Evolutionary conservation across 139 green algal genomes (phyloP), one percentile per base, ranked within the genome.

Genomic region (Trebouxia sp.): DNA sequence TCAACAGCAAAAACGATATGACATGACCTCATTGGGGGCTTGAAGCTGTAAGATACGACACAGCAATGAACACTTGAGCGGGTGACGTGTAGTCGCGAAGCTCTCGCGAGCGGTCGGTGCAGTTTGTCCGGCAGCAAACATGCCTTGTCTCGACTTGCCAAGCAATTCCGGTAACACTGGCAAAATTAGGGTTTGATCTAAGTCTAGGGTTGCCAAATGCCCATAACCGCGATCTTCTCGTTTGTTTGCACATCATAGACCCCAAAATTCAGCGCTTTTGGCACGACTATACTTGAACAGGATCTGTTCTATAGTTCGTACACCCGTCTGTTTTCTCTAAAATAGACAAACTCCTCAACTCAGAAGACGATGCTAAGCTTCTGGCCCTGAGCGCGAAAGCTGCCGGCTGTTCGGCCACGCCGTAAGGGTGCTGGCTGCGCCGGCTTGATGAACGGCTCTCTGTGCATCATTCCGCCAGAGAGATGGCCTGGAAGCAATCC

Each of bases 231-330:
- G n/a, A n/a, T n/a, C n/a, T n/a, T n/a, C n/a, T n/a, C n/a, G n/a
- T n/a, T n/a, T n/a, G n/a, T n/a, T 14, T 2, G 20, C 32, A 30
- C 43, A 35, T 72, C n/a, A 42, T 72, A 72, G 42, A 72, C 12
- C 9, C 10, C 12, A 45, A 4, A 72, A 45, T n/a, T 30, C 20
- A 5, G 0, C 7, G 43, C 10, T 0, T 0, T 30, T 14, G 35
- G 62, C 43, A 93, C 90, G 90, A 93, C 87, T 91, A 90, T 93
- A 92, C 90, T 93, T 87, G 90, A 92, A 93, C 90, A 93, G 88
- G 90, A 93, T 93, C 88, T 92, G 90, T 93, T 91, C 85, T 93
- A 90, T 89, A 93, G 90, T 93, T 92, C 88, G 88, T 93, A 92
- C 90, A 89, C 89, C 83, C 79, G 83, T 83, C 92, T 92, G 85